Evolutionary conservation across 192 early-diverging fungal genomes (phyloP).

Genomic region (Podila epicladia): DNA sequence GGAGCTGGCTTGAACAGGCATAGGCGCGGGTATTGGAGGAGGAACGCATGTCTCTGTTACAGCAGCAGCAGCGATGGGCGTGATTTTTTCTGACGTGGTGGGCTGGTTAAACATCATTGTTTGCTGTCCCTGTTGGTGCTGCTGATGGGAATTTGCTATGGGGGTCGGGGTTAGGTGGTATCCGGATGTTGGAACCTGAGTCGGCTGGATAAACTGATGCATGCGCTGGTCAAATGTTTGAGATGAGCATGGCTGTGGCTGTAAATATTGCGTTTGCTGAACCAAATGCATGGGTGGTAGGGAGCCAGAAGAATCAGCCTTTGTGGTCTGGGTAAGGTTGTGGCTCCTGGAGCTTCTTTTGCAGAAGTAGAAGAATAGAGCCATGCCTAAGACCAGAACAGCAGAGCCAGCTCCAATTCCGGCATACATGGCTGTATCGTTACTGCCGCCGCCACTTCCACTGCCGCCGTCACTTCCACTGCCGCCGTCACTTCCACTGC

Average conservation of each 20-base stretch:
- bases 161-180: too few species aligned
- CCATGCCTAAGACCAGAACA: slow-evolving; percentile 3
- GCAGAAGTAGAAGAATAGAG: slow-evolving; percentile 1
- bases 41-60: not conserved
- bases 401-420: slow-evolving; percentile 1
- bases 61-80: not conserved
- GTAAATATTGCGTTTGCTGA: too few species aligned
- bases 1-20: slow-evolving; percentile 4
- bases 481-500: too few species aligned
- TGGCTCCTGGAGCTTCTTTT: not conserved
- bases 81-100: not conserved
- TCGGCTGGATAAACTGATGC: not conserved
- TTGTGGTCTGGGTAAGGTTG: too few species aligned
- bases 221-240: not conserved
- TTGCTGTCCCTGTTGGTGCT: slow-evolving; percentile 1
- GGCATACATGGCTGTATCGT: slow-evolving; percentile 1
- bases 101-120: slow-evolving; percentile 7
- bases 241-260: too few species aligned
- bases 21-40: not conserved
- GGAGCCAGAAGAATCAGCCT: too few species aligned
- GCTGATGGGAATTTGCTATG: not conserved
- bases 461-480: too few species aligned
- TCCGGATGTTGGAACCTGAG: too few species aligned
- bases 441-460: not conserved
- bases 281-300: too few species aligned